Conservation (phyloP, 1,284 basidiomycete genomes). For the Anthracocystis panici-leucophaei region DNA sequence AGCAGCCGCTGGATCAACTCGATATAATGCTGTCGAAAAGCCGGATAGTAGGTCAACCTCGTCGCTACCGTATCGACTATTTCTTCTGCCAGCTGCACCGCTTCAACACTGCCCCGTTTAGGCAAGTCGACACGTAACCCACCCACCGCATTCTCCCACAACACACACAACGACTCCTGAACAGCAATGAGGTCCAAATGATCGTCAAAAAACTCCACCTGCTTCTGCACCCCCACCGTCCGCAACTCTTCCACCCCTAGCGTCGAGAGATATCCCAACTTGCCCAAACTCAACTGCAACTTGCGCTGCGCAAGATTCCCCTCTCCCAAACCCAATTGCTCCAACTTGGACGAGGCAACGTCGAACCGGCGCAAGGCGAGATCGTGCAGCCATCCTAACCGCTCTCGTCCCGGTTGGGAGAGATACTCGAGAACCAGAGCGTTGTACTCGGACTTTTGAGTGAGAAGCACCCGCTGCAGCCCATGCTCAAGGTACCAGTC, state of each 20-base stretch:
- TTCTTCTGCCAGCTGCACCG: constrained; percentile 29
- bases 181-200: constrained; percentile 74
- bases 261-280: constrained; percentile 81
- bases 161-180: constrained; percentile 70
- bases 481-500: constrained; percentile 76
- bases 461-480: constrained; percentile 80
- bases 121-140: constrained; percentile 22
- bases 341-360: constrained; percentile 77
- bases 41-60: constrained; percentile 39
- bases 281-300: constrained; percentile 91
- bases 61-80: constrained; percentile 34
- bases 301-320: constrained; percentile 72
- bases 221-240: constrained; percentile 54
- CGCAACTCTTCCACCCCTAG: constrained; percentile 38
- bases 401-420: constrained; percentile 75
- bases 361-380: constrained; percentile 79
- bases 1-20: constrained; percentile 65
- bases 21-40: constrained; percentile 55
- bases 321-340: constrained; percentile 73
- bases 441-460: constrained; percentile 77
- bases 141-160: constrained; percentile 49
- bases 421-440: constrained; percentile 83
- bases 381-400: constrained; percentile 88
- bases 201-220: constrained; percentile 72
- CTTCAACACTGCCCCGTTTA: neutral